phyloP scores from a whole-genome alignment of 2,329 filamentous ascomycete species.

The Domatiomyces globalis region DNA sequence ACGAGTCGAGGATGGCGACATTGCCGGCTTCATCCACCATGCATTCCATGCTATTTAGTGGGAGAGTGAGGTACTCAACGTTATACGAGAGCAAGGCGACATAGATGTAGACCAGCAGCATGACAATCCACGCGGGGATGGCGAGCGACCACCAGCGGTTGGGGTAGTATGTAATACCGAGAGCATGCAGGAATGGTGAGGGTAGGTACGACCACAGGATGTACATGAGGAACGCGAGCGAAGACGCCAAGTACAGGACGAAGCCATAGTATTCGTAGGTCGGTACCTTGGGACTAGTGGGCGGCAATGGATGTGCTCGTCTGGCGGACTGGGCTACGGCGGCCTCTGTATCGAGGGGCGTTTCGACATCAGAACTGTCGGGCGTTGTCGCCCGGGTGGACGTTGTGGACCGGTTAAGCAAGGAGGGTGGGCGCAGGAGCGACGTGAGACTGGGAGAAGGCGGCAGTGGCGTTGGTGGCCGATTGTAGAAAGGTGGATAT shows the following conservation, averaged over 20 bases:
- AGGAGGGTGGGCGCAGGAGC: conserved; percentile 57
- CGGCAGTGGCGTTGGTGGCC: conserved; percentile 85
- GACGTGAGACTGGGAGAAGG: conserved; percentile 87
- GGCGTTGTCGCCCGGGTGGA: conserved; percentile 87
- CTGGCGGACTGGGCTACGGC: conserved; percentile 47
- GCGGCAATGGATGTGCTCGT: conserved; percentile 53
- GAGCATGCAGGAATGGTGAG: conserved; percentile 74
- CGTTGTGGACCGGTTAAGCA: conserved; percentile 31
- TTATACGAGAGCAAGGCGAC: conserved; percentile 86
- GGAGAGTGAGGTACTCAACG: conserved; percentile 71
- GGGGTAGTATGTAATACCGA: conserved; percentile 93
- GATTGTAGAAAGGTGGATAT: conserved; percentile 89
- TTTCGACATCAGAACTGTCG: conserved; percentile 78
- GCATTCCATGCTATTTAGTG: conserved; percentile 67
- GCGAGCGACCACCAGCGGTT: conserved; percentile 97
- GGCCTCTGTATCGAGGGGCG: conserved; percentile 44
- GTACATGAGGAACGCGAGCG: conserved; percentile 60
- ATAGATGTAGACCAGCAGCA: conserved; percentile 82
- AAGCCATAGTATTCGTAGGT: conserved; percentile 99
- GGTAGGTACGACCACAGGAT: conserved; percentile 80
- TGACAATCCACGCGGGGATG: conserved; percentile 78
- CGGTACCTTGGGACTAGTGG: conserved; percentile 83
- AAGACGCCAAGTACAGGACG: conserved; percentile 83
- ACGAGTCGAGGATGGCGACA: conserved; percentile 65
- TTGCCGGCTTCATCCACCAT: conserved; percentile 83